A percentile compares a stretch with the other conserved stretches of the same genome.
phyloP scores from a whole-genome alignment of 176 grass and related monocot species.

The Carex littledalei region DNA sequence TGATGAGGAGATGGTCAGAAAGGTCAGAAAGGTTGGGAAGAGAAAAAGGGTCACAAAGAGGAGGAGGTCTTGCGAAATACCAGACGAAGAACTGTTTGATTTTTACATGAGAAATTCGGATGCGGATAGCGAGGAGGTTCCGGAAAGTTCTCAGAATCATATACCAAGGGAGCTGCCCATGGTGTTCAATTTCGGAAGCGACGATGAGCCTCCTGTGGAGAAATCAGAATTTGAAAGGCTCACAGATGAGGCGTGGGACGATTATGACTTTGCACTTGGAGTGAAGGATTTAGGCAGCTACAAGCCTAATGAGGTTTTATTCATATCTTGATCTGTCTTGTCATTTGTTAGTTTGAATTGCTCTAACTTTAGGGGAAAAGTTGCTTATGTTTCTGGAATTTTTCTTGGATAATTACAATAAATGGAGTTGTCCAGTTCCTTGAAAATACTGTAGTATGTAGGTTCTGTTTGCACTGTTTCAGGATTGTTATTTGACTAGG shows the following conservation, averaged over 20 bases:
- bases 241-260: background rate
- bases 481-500: background rate
- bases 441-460: background rate
- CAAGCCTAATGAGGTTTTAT: conserved; percentile 11
- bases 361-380: too few relatives aligned
- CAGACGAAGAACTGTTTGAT: background rate
- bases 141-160: background rate
- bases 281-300: conserved; percentile 8
- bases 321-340: background rate
- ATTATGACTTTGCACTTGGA: conserved; percentile 4
- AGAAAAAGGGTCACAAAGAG: background rate
- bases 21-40: background rate
- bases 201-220: background rate
- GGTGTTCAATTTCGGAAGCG: background rate
- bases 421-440: background rate
- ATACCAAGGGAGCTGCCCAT: background rate
- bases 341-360: background rate
- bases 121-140: background rate
- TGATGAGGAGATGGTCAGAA: background rate
- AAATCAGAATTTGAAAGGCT: background rate
- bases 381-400: background rate
- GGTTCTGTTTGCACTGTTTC: background rate
- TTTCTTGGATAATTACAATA: background rate
- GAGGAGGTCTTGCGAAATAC: background rate
- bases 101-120: background rate